Evolutionary conservation across 139 green algal genomes (phyloP).

Genomic region (Chlamydomonas schloesseri): DNA sequence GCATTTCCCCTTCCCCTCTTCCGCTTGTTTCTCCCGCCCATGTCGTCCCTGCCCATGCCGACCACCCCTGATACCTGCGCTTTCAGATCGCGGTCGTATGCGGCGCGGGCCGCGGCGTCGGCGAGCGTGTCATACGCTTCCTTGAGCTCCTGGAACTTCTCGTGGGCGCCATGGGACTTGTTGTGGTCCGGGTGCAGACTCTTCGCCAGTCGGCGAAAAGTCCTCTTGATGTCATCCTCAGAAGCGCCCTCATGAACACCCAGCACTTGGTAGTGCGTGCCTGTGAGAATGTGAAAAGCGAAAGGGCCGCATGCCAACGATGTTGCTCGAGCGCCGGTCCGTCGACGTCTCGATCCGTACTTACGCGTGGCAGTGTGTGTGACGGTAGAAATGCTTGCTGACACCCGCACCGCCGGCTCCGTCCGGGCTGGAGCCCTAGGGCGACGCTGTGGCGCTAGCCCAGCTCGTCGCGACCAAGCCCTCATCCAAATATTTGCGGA

Average conservation of each 20-base stretch:
- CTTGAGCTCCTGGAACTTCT: constrained; percentile 32
- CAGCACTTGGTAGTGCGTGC: constrained; percentile 19
- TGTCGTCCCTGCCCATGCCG: not conserved
- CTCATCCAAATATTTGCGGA: no score
- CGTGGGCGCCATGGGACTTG: not conserved
- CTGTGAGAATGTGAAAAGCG: not conserved
- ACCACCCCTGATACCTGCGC: constrained; percentile 7
- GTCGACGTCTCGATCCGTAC: no score
- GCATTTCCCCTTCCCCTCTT: not conserved
- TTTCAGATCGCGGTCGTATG: constrained; percentile 13
- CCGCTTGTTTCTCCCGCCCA: not conserved
- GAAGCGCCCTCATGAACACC: not conserved
- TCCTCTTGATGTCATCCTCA: not conserved
- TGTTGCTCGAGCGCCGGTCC: no score
- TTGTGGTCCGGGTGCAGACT: constrained; percentile 24
- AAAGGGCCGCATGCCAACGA: no score
- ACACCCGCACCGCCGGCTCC: no score
- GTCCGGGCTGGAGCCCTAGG: no score
- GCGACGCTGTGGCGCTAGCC: no score
- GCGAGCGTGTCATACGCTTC: constrained; percentile 12
- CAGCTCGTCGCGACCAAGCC: no score
- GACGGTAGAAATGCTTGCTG: no score
- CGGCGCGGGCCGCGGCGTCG: not conserved
- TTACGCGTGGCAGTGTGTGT: no score
- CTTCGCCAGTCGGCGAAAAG: constrained; percentile 19